phyloP scores from a whole-genome alignment of 139 green algal species.

The Parachlorella kessleri region DNA sequence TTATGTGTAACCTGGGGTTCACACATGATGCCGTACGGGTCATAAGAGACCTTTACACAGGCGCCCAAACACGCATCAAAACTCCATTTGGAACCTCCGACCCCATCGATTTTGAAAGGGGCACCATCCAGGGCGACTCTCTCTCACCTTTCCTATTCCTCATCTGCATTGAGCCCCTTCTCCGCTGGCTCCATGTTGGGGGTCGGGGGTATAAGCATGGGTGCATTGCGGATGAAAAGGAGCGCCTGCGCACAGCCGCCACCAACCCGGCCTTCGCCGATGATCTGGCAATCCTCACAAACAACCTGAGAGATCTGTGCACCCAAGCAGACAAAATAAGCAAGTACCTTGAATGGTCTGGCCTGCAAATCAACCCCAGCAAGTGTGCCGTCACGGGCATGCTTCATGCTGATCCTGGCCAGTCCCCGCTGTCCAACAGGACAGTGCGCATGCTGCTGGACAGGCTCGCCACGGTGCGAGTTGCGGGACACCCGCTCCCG shows the following conservation, averaged over 20 bases:
- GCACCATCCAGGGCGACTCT: constrained; percentile 48
- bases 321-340: constrained; percentile 4
- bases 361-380: too few species aligned
- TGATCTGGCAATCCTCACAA: neutral
- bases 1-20: constrained; percentile 45
- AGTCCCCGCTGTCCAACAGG: too few species aligned
- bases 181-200: constrained; percentile 30
- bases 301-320: neutral
- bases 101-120: constrained; percentile 31
- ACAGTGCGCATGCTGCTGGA: too few species aligned
- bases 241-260: neutral
- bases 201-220: constrained; percentile 9
- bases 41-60: constrained; percentile 44
- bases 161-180: constrained; percentile 34
- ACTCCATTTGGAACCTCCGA: constrained; percentile 7
- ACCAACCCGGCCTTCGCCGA: neutral
- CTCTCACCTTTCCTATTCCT: constrained; percentile 41
- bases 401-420: too few species aligned
- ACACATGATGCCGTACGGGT: constrained; percentile 33
- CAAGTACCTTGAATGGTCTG: neutral
- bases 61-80: constrained; percentile 21
- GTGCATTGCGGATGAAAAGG: neutral
- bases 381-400: too few species aligned
- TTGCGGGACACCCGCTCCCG: too few species aligned
- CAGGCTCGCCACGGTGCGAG: too few species aligned